A percentile compares a stretch with the other conserved stretches of the same genome.
Evolutionary conservation across 495 filamentous ascomycete genomes (phyloP).

Genomic region (Penicillium canariense): DNA sequence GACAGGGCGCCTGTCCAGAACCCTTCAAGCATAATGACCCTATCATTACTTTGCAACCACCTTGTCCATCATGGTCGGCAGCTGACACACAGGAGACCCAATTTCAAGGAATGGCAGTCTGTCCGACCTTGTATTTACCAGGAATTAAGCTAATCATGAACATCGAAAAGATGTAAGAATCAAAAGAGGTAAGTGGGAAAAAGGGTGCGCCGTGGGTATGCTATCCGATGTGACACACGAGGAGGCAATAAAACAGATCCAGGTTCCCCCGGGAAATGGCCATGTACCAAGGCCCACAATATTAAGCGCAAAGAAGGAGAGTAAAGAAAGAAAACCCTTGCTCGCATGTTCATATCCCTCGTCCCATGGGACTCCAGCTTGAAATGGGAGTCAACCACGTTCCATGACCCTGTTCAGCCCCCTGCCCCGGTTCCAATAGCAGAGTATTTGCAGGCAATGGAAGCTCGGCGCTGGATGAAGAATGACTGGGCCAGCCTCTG

Average conservation of each 20-base stretch:
- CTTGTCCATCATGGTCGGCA: background rate
- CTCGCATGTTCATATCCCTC: slow-evolving; percentile 33
- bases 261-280: background rate
- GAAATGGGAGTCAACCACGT: slow-evolving; percentile 1
- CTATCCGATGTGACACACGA: slow-evolving; percentile 15
- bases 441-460: slow-evolving; percentile 4
- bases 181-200: slow-evolving; percentile 12
- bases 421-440: background rate
- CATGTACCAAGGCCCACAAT: slow-evolving; percentile 11
- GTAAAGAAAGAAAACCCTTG: slow-evolving; percentile 15
- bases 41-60: too few relatives aligned
- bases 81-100: too few relatives aligned
- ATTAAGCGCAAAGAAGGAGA: slow-evolving; percentile 12
- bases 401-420: background rate
- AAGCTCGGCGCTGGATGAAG: background rate
- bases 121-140: slow-evolving; percentile 22
- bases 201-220: slow-evolving; percentile 29
- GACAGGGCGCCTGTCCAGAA: too few relatives aligned
- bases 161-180: background rate
- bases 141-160: slow-evolving; percentile 24
- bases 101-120: background rate
- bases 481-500: background rate
- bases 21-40: too few relatives aligned
- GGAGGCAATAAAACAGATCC: slow-evolving; percentile 4
- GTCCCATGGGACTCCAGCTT: slow-evolving; percentile 14